Evolutionary conservation across 768 basidiomycete species (phyloP).

Genomic region (Rhodotorula babjevae): DNA sequence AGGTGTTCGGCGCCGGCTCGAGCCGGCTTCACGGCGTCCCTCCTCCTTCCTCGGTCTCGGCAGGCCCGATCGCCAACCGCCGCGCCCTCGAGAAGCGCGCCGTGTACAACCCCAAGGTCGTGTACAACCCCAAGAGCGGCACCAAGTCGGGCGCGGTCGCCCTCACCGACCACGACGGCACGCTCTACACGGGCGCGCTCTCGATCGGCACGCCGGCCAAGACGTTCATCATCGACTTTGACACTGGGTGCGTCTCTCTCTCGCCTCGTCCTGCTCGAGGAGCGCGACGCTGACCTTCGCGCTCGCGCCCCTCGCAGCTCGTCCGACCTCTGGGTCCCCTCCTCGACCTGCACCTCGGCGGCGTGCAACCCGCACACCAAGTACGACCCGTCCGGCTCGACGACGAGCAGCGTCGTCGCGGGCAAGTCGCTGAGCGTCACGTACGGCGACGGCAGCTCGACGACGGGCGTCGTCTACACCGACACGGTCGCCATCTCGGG

Average conservation of each 20-base stretch:
- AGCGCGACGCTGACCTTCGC: not conserved
- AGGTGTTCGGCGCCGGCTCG: constrained; percentile 1
- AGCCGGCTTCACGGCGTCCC: not conserved
- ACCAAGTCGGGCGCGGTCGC: constrained; percentile 4
- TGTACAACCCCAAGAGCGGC: constrained; percentile 20
- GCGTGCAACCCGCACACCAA: constrained; percentile 47
- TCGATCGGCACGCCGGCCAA: constrained; percentile 21
- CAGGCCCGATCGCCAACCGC: constrained; percentile 14
- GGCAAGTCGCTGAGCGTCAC: constrained; percentile 49
- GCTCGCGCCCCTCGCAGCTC: constrained; percentile 17
- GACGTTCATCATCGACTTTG: constrained; percentile 29
- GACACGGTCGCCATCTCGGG: constrained; percentile 54
- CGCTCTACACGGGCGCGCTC: constrained; percentile 20
- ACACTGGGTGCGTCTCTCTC: constrained; percentile 23
- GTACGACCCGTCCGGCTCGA: constrained; percentile 47
- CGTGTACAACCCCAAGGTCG: constrained; percentile 23
- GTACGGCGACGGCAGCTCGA: constrained; percentile 56
- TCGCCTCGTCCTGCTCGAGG: too few species aligned
- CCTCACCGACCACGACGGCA: constrained; percentile 9
- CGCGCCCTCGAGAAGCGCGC: constrained; percentile 12
- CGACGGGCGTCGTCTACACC: constrained; percentile 51
- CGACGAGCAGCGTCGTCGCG: constrained; percentile 47
- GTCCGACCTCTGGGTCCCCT: constrained; percentile 40
- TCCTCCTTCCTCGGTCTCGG: not conserved
- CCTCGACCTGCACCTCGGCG: constrained; percentile 28